These are phyloP conservation scores for Cyberlindnera maritima DNA, from an alignment of 805 yeast genomes.

Conservation along the genomic window DNA sequence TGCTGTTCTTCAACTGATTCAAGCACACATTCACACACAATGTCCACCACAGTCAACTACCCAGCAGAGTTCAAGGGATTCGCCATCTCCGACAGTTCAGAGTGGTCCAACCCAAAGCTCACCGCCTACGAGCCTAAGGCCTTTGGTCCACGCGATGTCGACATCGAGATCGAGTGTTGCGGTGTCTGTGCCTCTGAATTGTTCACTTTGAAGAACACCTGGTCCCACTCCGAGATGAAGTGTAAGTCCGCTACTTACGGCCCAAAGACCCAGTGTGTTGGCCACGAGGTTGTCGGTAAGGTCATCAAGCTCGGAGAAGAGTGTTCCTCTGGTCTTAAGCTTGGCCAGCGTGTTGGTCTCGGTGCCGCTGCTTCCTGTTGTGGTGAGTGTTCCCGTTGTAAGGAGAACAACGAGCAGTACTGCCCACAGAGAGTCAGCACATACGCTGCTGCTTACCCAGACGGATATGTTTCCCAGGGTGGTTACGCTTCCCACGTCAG, in stretches of 20 bases:
- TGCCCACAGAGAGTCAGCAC: slow-evolving; percentile 51
- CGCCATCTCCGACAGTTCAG: slow-evolving; percentile 46
- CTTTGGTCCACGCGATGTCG: slow-evolving; percentile 45
- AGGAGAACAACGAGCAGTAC: slow-evolving; percentile 50
- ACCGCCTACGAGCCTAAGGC: slow-evolving; percentile 48
- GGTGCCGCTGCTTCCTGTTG: slow-evolving; percentile 72
- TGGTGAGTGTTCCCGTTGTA: slow-evolving; percentile 59
- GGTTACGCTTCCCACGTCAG: slow-evolving; percentile 70
- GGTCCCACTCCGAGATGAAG: slow-evolving; percentile 36
- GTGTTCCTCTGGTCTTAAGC: slow-evolving; percentile 43
- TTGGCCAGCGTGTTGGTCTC: slow-evolving; percentile 78
- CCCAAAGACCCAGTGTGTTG: slow-evolving; percentile 49
- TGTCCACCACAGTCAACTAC: slow-evolving; percentile 32
- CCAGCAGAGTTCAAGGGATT: slow-evolving; percentile 64
- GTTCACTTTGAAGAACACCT: slow-evolving; percentile 48
- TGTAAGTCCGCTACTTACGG: slow-evolving; percentile 27
- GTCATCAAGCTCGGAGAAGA: slow-evolving; percentile 59
- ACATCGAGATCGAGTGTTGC: slow-evolving; percentile 56
- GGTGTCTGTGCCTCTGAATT: slow-evolving; percentile 70
- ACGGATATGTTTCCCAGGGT: slow-evolving; percentile 54
- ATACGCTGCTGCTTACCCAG: slow-evolving; percentile 45
- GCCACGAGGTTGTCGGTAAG: slow-evolving; percentile 65
- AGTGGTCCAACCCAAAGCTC: slow-evolving; percentile 56
- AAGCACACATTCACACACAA: slow-evolving; percentile 2
- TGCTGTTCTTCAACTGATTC: no score